Conservation (phyloP, 2,329 filamentous ascomycete genomes). For the Fusarium heterosporum region DNA sequence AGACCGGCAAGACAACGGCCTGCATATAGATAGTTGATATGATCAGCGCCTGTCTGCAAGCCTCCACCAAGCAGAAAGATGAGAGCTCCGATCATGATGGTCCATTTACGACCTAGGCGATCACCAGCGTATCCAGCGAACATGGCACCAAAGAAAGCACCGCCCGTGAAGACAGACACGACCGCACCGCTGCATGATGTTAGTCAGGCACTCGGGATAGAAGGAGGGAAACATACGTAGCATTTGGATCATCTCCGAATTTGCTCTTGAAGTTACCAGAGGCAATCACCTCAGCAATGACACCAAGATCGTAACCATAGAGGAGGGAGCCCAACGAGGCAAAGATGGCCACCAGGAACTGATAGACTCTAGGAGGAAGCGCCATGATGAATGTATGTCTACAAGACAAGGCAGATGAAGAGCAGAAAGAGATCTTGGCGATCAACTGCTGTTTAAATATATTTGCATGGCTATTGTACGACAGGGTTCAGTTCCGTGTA, state of each 20-base stretch:
- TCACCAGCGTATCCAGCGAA: constrained; percentile 74
- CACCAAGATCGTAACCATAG: constrained; percentile 44
- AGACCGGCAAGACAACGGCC: constrained; percentile 77
- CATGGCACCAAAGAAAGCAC: constrained; percentile 76
- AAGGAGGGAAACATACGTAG: background rate
- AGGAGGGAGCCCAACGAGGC: constrained; percentile 44
- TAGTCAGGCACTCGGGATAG: background rate
- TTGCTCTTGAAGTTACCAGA: constrained; percentile 47
- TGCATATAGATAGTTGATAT: constrained; percentile 71
- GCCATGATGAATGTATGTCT: constrained; percentile 49
- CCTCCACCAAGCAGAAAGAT: constrained; percentile 79
- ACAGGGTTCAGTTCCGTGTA: constrained; percentile 16
- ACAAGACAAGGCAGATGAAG: background rate
- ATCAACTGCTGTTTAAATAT: constrained; percentile 19
- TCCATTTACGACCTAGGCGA: constrained; percentile 73
- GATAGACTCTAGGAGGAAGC: constrained; percentile 58
- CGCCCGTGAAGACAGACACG: constrained; percentile 81
- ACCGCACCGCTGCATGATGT: constrained; percentile 25
- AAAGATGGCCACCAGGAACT: constrained; percentile 62
- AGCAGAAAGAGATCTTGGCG: background rate
- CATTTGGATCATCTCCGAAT: background rate
- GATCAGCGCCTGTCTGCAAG: constrained; percentile 75
- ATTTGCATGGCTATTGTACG: background rate
- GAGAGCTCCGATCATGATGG: constrained; percentile 75
- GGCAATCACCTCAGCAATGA: constrained; percentile 63